phyloP scores from a whole-genome alignment of 257 asterid species.

The Striga asiatica region DNA sequence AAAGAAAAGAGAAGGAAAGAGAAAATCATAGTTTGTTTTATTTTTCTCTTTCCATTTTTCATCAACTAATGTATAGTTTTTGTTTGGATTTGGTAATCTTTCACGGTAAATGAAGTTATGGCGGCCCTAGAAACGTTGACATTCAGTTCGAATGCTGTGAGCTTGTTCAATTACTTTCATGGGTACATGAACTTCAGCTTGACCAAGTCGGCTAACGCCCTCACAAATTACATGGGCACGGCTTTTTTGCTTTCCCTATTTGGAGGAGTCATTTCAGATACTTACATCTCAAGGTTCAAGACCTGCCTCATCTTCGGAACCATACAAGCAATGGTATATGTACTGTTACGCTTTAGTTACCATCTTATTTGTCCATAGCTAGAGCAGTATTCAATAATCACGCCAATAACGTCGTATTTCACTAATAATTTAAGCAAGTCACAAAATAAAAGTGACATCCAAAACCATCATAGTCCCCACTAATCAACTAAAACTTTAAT shows the following conservation, averaged over 20 bases:
- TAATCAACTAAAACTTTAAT: too few relatives aligned
- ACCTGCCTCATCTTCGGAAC: constrained; percentile 45
- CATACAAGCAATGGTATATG: constrained; percentile 36
- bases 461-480: too few relatives aligned
- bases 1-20: too few relatives aligned
- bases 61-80: background rate
- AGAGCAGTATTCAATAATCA: too few relatives aligned
- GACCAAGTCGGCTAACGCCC: constrained; percentile 44
- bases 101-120: constrained; percentile 32
- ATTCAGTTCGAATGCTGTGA: constrained; percentile 37
- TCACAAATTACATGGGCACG: constrained; percentile 51
- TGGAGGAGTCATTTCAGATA: constrained; percentile 56
- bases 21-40: background rate
- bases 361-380: too few relatives aligned
- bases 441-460: too few relatives aligned
- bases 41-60: background rate
- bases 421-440: too few relatives aligned
- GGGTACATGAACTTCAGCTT: constrained; percentile 54
- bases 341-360: too few relatives aligned
- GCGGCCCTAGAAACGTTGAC: constrained; percentile 42
- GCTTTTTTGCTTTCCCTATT: constrained; percentile 39
- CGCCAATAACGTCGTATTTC: too few relatives aligned
- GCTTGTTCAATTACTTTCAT: constrained; percentile 45
- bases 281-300: constrained; percentile 50
- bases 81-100: background rate